Base-by-base conservation (phyloP, 2,329 filamentous ascomycete genomes). In the Alternaria alternata region DNA sequence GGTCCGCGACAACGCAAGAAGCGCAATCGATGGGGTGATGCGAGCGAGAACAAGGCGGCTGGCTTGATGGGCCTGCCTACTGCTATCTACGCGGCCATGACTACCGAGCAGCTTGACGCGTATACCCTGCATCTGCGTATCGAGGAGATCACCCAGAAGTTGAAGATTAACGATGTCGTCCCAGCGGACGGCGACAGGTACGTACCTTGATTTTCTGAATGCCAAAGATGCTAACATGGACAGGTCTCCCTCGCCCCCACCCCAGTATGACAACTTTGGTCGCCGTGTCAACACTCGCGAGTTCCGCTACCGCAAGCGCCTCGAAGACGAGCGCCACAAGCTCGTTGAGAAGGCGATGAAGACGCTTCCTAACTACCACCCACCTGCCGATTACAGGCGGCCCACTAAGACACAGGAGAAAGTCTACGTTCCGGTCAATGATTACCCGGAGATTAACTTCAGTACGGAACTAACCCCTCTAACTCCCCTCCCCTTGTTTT, bases 401-500 rank as follows among this genome's bases (percentile, higher is more conserved):
- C 95, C 95, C 65, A 98, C 94, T 80, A 99, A 99, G 91, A 99
- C 95, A 79, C 95, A 99, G 84, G 95, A 99, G 87, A 99, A 99
- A 87, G 96, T 99, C 91, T 99, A 99, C 81, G 95, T 99, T 81
- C 95, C 95, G 80, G 95, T 99, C 85, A 99, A 99, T 88, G 95
- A 99, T 83, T 99, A 99, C 82, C 95, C 95, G 87, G 95, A 99
- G 83, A 98, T 99, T 90, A 99, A 99, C 91, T 99, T 99, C 93
- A 99, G 95, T 99, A 97, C 94, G 94, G 94, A 95, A 94, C 90
- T 94, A 97, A 97, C 97, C 93, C 93, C 93, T 93, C 89, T 76
- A 75, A 75, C 75, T 79, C 80, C 78, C 80, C 75, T 73, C 74
- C 68, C 64, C 69, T 63, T 61, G 71, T 78, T 76, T 83, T 81